A percentile compares a stretch with the other conserved stretches of the same genome.
These are phyloP conservation scores for Diaporthe sp. DNA, from an alignment of 2,329 filamentous ascomycete species.

Conservation along the genomic window DNA sequence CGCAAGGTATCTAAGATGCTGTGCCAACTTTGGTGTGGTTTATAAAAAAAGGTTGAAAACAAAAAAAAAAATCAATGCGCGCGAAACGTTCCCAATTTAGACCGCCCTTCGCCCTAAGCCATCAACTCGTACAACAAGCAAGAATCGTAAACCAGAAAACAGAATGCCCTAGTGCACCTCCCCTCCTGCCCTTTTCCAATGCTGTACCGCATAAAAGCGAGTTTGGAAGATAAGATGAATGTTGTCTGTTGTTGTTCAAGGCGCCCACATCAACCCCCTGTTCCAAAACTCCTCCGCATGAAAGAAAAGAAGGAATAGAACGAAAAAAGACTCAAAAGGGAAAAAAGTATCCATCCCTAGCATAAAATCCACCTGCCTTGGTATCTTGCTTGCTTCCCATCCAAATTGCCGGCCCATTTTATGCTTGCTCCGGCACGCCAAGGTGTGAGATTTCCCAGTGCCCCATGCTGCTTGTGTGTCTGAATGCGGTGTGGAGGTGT, in stretches of 20 bases:
- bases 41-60: conserved; percentile 9
- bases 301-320: background rate
- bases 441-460: conserved; percentile 24
- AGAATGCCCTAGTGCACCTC: conserved; percentile 29
- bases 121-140: conserved; percentile 27
- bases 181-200: conserved; percentile 20
- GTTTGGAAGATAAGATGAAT: conserved; percentile 19
- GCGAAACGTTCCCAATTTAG: conserved; percentile 30
- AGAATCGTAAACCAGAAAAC: conserved; percentile 5
- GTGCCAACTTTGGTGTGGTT: conserved; percentile 32
- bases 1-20: conserved; percentile 31
- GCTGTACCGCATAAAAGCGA: conserved; percentile 22
- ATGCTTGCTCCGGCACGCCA: conserved; percentile 34
- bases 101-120: conserved; percentile 11
- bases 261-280: background rate
- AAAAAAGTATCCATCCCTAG: background rate
- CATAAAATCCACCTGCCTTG: conserved; percentile 29
- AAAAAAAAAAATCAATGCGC: background rate
- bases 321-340: background rate
- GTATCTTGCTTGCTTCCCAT: conserved; percentile 31
- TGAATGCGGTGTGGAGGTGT: conserved; percentile 22
- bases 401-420: conserved; percentile 33
- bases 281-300: conserved; percentile 31
- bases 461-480: conserved; percentile 27
- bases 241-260: conserved; percentile 17